Evolutionary conservation across 208 protist genomes (phyloP).

Genomic region (Trichomonas gallinae): DNA sequence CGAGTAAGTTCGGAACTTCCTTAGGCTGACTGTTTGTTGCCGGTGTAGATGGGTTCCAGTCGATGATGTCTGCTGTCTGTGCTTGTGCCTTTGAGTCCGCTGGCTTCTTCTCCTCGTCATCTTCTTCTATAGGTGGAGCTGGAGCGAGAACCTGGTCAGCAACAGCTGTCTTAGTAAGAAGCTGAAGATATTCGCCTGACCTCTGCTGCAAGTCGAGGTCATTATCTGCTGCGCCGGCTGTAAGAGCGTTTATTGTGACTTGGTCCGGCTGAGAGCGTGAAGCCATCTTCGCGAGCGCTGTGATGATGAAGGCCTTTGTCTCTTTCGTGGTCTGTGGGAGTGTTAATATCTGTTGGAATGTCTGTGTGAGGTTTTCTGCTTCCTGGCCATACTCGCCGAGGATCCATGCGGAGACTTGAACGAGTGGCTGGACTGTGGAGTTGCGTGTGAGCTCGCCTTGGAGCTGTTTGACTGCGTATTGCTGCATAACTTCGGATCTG

Average conservation of each 20-base stretch:
- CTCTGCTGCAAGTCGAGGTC: not conserved
- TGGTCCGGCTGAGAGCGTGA: not conserved
- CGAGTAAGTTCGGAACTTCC: not conserved
- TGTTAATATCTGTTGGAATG: not conserved
- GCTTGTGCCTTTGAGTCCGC: not conserved
- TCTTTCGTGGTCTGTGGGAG: constrained; percentile 2
- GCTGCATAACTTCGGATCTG: not conserved
- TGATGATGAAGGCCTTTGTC: not conserved
- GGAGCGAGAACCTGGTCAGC: not conserved
- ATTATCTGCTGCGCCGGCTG: not conserved
- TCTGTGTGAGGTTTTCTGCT: not conserved
- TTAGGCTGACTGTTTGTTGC: not conserved
- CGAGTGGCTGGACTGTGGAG: not conserved
- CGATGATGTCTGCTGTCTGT: not conserved
- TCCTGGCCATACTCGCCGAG: not conserved
- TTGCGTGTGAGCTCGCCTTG: not conserved
- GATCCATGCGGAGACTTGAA: not conserved
- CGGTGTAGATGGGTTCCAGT: not conserved
- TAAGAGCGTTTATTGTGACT: not conserved
- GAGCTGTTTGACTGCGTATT: not conserved
- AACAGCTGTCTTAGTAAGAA: not conserved
- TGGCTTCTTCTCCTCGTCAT: not conserved
- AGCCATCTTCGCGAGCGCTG: not conserved
- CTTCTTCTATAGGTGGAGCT: not conserved
- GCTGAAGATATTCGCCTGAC: not conserved